Conservation (phyloP, 2,329 filamentous ascomycete genomes). For the Xylaria sp. region DNA sequence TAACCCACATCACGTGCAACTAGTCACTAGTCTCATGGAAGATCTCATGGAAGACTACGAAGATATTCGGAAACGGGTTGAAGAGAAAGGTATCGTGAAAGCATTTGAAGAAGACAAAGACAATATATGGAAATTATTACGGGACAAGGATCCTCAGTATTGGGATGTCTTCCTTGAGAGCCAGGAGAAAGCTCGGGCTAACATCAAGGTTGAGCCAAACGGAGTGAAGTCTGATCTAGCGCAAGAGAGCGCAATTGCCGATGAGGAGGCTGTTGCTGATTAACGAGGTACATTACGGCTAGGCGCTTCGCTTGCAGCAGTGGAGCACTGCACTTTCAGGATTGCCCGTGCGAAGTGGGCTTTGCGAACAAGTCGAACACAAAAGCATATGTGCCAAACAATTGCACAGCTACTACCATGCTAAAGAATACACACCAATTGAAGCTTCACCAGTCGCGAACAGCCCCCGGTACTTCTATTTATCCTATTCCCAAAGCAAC, state of each 20-base stretch:
- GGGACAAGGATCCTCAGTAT: conserved; percentile 73
- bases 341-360: neutral
- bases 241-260: conserved; percentile 36
- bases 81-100: conserved; percentile 68
- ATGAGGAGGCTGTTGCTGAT: conserved; percentile 59
- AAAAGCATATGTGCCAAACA: neutral
- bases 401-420: neutral
- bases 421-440: neutral
- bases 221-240: conserved; percentile 39
- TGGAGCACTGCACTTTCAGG: neutral
- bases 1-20: conserved; percentile 61
- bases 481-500: neutral
- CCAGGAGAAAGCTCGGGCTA: conserved; percentile 68
- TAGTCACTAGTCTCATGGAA: conserved; percentile 72
- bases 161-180: conserved; percentile 72
- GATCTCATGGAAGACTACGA: conserved; percentile 72
- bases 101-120: conserved; percentile 70
- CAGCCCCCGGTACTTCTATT: conserved; percentile 11
- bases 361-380: neutral
- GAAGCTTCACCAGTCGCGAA: conserved; percentile 13
- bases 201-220: conserved; percentile 54
- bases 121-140: conserved; percentile 60
- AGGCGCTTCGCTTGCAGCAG: neutral
- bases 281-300: neutral
- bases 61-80: conserved; percentile 63